phyloP scores from a whole-genome alignment of 2,329 filamentous ascomycete species.

The Erysiphe pulchra region DNA sequence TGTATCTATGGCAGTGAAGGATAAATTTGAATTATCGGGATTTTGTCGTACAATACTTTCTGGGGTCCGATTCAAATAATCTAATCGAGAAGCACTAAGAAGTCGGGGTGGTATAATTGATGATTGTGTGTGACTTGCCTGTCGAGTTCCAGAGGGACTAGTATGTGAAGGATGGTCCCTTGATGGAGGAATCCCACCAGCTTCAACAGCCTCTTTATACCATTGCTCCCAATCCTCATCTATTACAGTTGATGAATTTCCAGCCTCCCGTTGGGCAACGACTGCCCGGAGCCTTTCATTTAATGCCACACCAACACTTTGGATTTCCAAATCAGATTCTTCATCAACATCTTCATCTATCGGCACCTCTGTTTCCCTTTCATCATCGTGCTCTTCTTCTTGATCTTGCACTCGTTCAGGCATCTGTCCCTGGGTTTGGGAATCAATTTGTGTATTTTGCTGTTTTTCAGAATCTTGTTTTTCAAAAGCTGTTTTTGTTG shows the following conservation, averaged over 20 bases:
- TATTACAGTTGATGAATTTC: constrained; percentile 29
- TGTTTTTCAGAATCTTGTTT: constrained; percentile 1
- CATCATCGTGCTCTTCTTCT: constrained; percentile 10
- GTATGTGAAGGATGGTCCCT: constrained; percentile 12
- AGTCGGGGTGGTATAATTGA: constrained; percentile 22
- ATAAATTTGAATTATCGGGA: constrained; percentile 1
- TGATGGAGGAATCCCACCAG: constrained; percentile 25
- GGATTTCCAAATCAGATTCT: constrained; percentile 24
- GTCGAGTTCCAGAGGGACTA: constrained; percentile 14
- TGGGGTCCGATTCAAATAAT: constrained; percentile 31
- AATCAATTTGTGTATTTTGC: neutral
- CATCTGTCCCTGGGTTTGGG: constrained; percentile 4
- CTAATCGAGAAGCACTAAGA: constrained; percentile 26
- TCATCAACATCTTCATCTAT: constrained; percentile 19
- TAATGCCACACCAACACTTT: constrained; percentile 33
- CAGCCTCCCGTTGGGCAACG: constrained; percentile 34
- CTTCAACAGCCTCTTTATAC: constrained; percentile 42
- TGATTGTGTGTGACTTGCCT: constrained; percentile 9
- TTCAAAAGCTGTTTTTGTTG: constrained; percentile 5
- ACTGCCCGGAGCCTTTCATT: constrained; percentile 40
- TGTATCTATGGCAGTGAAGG: neutral
- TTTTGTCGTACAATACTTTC: constrained; percentile 22
- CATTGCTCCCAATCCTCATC: constrained; percentile 54
- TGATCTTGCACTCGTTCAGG: constrained; percentile 15
- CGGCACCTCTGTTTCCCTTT: constrained; percentile 15